Conservation (phyloP, 1,284 basidiomycete genomes). For the Phlebopus sp. region DNA sequence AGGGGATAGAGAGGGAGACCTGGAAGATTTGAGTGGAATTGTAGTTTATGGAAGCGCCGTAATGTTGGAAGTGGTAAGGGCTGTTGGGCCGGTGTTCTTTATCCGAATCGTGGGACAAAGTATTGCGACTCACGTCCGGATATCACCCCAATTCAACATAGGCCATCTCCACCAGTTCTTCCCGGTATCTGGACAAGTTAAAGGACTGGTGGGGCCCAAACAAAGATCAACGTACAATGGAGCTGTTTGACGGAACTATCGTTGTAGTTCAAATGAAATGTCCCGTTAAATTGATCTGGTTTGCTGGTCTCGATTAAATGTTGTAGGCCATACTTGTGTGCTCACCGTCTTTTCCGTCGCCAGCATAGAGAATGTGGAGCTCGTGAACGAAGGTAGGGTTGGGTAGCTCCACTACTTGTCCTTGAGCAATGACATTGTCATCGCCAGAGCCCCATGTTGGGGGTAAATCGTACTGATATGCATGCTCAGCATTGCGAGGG, state of each 20-base stretch:
- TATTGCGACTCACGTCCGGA: slow-evolving; percentile 31
- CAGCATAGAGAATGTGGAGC: slow-evolving; percentile 43
- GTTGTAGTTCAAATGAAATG: slow-evolving; percentile 35
- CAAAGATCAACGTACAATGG: slow-evolving; percentile 26
- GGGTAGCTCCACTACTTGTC: slow-evolving; percentile 36
- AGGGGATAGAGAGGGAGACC: slow-evolving; percentile 42
- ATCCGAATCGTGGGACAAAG: neutral
- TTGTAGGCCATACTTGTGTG: neutral
- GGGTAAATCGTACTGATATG: slow-evolving; percentile 40
- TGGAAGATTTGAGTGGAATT: slow-evolving; percentile 44
- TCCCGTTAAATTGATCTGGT: slow-evolving; percentile 33
- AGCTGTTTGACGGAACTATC: slow-evolving; percentile 34
- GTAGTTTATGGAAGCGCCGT: slow-evolving; percentile 33
- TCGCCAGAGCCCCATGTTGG: slow-evolving; percentile 34
- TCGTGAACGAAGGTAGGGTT: slow-evolving; percentile 36
- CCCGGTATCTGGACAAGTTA: slow-evolving; percentile 31
- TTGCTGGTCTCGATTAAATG: neutral
- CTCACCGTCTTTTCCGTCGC: slow-evolving; percentile 34
- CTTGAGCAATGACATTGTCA: slow-evolving; percentile 41
- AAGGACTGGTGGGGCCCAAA: neutral
- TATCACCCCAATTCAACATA: slow-evolving; percentile 35
- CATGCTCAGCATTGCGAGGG: neutral
- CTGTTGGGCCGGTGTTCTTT: slow-evolving; percentile 18
- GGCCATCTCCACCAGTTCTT: slow-evolving; percentile 41
- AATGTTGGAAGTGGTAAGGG: slow-evolving; percentile 37